Base-by-base conservation (phyloP, 805 yeast species). In the Maudiozyma pseudohumilis region DNA sequence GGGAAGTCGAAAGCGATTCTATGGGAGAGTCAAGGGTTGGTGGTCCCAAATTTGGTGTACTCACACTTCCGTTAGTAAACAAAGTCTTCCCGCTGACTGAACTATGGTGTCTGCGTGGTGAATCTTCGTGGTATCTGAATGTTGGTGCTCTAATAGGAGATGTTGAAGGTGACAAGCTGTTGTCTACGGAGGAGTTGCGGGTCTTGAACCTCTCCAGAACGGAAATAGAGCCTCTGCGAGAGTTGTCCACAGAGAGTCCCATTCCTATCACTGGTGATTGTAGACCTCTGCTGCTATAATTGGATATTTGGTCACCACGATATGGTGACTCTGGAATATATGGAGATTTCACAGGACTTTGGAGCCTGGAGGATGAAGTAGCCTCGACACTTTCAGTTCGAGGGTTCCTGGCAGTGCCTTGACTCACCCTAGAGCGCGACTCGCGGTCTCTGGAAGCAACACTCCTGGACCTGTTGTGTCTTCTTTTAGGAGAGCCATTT, bases 401-500 rank as follows among this genome's bases (percentile, higher is more conserved):
- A 28, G 27, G 11, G 37, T 29, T 29, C 16, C 34, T 25, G 18
- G 42, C 19, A 6, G 36, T 36, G 12, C 31, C 26, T 18, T 36
- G 36, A 28, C 34, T 36, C 4, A 42, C 34, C 17, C 35, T 39
- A 9, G 34, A 27, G 20, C 31, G 34, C 10, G 36, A 35, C n/a
- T 42, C 40, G 25, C 26, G 32, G 6, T 30, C 40, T 20, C 25
- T 30, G 29, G 23, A 23, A 16, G 28, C 7, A 20, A 23, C 19
- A 19, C 19, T 23, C 35, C 26, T 44, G 2, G 42, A 24, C 27
- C 39, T 34, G 25, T 38, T 24, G 11, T 12, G 25, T 26, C 43
- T 40, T 38, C 49, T 43, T 24, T 29, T 39, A 5, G 49, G 49
- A 5, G 49, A 45, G 3, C 47, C 47, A 18, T 40, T 37, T 5